Evolutionary conservation across 495 filamentous ascomycete genomes (phyloP), one percentile per base, ranked within the genome.

Genomic region (Jackrogersella multiformis): DNA sequence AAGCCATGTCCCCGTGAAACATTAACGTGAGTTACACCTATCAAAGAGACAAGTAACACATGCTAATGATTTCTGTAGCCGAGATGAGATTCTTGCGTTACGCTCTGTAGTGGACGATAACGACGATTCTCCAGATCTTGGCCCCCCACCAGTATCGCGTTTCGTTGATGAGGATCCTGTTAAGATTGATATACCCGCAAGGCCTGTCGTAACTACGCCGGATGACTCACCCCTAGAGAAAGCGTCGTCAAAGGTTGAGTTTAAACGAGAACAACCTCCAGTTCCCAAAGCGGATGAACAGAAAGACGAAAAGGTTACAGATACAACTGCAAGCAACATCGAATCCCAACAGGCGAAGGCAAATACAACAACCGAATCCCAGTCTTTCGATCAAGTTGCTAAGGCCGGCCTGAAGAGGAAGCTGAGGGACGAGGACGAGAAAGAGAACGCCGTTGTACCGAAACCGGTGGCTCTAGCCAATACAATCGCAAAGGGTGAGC

Each of bases 1-100:
- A 95, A 93, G 76, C 78, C 78, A 35, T 96, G 86, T 69, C 90
- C 90, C 13, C 81, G 92, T 57, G 80, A 79, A 58, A 94, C 92
- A 2, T 77, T 95, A 61, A 90, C 88, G 91, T 96, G 82, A 68
- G 87, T 74, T 1, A 12, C 26, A 64, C 5, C 8, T 20, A 34
- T 9, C 6, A 15, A 21, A 7, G 24, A 35, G 12, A 12, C 5
- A 39, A 55, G 32, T 48, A 45, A 4, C 21, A 21, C 2, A 23
- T 61, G 23, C 76, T 81, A 61, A 81, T 48, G 32, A 21, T 49
- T 13, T 15, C 24, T 21, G n/a, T 62, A 83, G 79, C 28, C 72
- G 57, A 28, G 78, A 81, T 28, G 78, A 86, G 48, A 80, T 83
- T 20, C 24, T 82, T 35, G 80, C 81, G 5, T 64, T 89, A 18